Evolutionary conservation across 805 yeast species (phyloP).

Genomic region (Spathaspora gorwiae): DNA sequence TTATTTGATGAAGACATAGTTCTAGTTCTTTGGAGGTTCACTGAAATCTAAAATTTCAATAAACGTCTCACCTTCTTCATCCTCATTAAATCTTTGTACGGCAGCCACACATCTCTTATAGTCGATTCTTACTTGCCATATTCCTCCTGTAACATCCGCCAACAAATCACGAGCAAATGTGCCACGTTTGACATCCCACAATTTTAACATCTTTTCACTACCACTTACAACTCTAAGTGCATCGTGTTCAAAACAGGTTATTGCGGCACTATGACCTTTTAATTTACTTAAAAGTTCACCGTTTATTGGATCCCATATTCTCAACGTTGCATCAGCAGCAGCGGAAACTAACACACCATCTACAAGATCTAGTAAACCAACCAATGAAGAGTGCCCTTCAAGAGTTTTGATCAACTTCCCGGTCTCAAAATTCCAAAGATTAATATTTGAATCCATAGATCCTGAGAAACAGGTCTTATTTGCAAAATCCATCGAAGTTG

Average conservation of each 20-base stretch:
- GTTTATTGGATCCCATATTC: constrained; percentile 88
- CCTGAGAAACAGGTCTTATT: constrained; percentile 85
- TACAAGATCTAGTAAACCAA: constrained; percentile 78
- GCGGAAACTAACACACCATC: constrained; percentile 81
- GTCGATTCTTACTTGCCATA: constrained; percentile 93
- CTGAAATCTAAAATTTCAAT: constrained; percentile 86
- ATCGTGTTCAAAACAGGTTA: constrained; percentile 90
- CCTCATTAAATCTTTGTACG: constrained; percentile 55
- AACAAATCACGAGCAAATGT: constrained; percentile 68
- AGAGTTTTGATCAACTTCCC: constrained; percentile 67
- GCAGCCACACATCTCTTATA: constrained; percentile 86
- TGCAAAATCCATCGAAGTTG: constrained; percentile 76
- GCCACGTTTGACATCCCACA: constrained; percentile 84
- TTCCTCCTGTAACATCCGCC: constrained; percentile 71
- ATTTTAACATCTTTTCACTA: constrained; percentile 76
- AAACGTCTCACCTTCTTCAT: constrained; percentile 54
- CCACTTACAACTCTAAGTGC: constrained; percentile 84
- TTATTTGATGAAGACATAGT: too few species aligned
- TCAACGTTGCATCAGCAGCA: constrained; percentile 88
- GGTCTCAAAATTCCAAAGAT: constrained; percentile 82
- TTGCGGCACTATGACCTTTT: constrained; percentile 81
- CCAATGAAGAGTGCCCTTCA: constrained; percentile 86
- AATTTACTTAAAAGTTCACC: constrained; percentile 63
- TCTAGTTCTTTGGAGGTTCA: constrained; percentile 18
- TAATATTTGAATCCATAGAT: constrained; percentile 82